Evolutionary conservation across 129 eudicot species (phyloP).

Genomic region (Daucus carota): DNA sequence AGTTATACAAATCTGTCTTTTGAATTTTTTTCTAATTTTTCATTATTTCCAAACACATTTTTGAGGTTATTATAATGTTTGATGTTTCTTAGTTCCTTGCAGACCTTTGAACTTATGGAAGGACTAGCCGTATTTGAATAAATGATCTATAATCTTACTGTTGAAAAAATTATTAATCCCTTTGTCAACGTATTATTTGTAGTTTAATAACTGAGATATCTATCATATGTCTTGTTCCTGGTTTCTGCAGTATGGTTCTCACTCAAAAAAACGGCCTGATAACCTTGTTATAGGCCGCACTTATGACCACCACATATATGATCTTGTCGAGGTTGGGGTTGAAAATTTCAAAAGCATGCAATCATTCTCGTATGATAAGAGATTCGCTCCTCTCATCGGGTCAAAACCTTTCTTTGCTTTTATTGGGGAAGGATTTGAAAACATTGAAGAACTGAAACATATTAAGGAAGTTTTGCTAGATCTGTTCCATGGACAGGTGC

Average conservation of each 20-base stretch:
- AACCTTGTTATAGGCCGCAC: constrained; percentile 86
- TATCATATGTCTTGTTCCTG: not conserved
- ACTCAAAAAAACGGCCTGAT: constrained; percentile 90
- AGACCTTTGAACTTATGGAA: no score
- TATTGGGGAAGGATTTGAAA: constrained; percentile 90
- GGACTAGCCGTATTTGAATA: no score
- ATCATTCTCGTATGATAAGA: constrained; percentile 70
- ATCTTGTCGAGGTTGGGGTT: constrained; percentile 90
- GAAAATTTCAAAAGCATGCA: constrained; percentile 80
- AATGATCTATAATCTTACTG: no score
- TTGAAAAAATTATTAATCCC: no score
- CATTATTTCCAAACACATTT: no score
- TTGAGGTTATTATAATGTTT: no score
- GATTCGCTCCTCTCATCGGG: constrained; percentile 64
- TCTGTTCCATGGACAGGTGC: constrained; percentile 77
- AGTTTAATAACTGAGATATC: not conserved
- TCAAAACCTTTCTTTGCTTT: constrained; percentile 90
- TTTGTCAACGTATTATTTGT: no score
- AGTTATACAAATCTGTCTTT: no score
- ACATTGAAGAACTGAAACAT: constrained; percentile 72
- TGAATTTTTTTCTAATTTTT: no score
- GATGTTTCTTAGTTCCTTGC: no score
- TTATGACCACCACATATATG: constrained; percentile 91
- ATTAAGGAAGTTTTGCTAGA: constrained; percentile 86
- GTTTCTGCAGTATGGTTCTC: constrained; percentile 73